Base-by-base conservation (phyloP, 1,284 basidiomycete species). In the Anthracocystis setariae region DNA sequence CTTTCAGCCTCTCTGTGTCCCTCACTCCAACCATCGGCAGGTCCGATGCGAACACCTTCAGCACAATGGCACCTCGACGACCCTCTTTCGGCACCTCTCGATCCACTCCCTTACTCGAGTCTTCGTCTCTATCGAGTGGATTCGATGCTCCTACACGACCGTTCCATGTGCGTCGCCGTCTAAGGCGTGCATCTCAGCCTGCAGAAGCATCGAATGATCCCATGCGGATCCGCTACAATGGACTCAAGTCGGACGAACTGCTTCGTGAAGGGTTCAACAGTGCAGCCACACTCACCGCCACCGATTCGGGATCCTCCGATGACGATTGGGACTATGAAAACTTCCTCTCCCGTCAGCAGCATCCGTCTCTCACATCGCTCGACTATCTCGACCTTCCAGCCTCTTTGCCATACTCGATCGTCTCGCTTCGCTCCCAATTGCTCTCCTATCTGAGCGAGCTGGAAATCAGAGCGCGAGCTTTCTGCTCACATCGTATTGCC, bases 381-480 rank as follows among this genome's bases (percentile, higher is more conserved):
- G 65, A 69, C 12, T 71, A 76, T 32, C 74, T 78, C 44, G 76
- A 78, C 46, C 61, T 78, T 15, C 66, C 76, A 1, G 57, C 49
- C 2, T 74, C 74, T 13, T 44, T 78, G 33, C 76, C 76, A 1
- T 78, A 74, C 47, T 64, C 74, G 35, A 67, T 78, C 20, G 67
- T 65, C 9, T 65, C 76, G 35, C 37, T 76, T n/a, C 62, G 74
- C 25, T 47, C 63, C 3, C 74, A 76, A 35, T 44, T 78, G 32
- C 54, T 76, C 5, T 60, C 66, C 0, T 73, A 78, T 29, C 66
- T 73, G 20, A 58, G 68, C 35, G 67, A 78, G 32, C 62, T 78
- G 23, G 76, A 78, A 54, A 39, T 65, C 29, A 49, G 71, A 24
- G 58, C 70, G 20, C 50, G 61, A 13, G 54, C 54, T 10, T 67